Evolutionary conservation across 208 protist species (phyloP).

Genomic region (Crithidia acanthocephali): DNA sequence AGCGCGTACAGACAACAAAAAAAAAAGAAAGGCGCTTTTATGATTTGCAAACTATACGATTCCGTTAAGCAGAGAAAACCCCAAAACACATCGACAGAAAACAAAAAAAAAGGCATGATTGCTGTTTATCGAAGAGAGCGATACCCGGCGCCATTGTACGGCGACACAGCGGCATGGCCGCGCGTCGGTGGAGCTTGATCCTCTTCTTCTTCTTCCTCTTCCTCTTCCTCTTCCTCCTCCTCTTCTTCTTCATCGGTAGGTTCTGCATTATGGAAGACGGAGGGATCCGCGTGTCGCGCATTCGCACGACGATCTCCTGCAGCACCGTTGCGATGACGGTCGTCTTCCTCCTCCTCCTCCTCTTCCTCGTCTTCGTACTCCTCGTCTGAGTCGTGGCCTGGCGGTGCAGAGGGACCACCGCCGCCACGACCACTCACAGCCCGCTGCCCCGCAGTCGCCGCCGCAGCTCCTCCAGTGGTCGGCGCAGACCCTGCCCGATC

Average conservation of each 20-base stretch:
- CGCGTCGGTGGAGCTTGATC: background rate
- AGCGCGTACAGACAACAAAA: no score
- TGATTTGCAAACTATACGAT: no score
- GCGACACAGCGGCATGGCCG: background rate
- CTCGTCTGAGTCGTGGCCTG: constrained; percentile 11
- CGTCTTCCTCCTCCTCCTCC: constrained; percentile 29
- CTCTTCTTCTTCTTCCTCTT: constrained; percentile 27
- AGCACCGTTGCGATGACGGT: constrained; percentile 1
- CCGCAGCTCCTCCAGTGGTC: background rate
- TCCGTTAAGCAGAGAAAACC: background rate
- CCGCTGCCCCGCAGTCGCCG: background rate
- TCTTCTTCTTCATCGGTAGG: constrained; percentile 28
- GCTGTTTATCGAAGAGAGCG: constrained; percentile 9
- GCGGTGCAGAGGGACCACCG: background rate
- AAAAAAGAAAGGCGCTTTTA: no score
- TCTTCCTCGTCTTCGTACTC: constrained; percentile 21
- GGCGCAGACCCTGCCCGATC: background rate
- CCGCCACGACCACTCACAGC: no score
- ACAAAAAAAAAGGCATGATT: background rate
- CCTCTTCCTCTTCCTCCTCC: constrained; percentile 31
- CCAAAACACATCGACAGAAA: background rate
- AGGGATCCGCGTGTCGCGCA: background rate
- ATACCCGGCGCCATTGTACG: background rate
- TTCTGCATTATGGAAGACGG: constrained; percentile 4
- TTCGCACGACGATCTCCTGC: background rate